Percentiles rank a stretch among this genome's conserved stretches.
phyloP scores from a whole-genome alignment of 805 yeast species.

The Candida maesae region DNA sequence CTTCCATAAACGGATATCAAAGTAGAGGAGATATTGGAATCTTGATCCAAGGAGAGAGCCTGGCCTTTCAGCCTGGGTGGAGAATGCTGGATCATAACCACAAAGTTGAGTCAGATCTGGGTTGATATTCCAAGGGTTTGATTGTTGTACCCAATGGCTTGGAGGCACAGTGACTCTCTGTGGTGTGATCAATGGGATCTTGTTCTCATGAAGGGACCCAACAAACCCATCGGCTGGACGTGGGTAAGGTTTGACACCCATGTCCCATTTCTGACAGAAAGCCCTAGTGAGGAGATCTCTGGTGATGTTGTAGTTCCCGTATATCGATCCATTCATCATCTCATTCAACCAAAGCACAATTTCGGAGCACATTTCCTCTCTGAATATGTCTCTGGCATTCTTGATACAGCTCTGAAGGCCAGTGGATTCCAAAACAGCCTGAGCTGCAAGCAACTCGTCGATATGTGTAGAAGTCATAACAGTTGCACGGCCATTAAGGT shows the following conservation, averaged over 20 bases:
- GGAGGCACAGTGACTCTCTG: conserved; percentile 2
- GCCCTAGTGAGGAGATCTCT: conserved; percentile 53
- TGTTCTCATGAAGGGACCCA: conserved; percentile 14
- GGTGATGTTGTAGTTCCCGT: conserved; percentile 42
- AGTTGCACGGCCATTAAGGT: conserved; percentile 62
- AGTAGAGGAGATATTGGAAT: conserved; percentile 41
- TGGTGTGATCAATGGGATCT: conserved; percentile 13
- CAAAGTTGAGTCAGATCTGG: conserved; percentile 41
- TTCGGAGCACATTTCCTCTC: conserved; percentile 79
- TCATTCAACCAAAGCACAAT: conserved; percentile 64
- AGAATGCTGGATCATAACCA: conserved; percentile 32
- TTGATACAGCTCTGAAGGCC: conserved; percentile 67
- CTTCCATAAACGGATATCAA: conserved; percentile 74
- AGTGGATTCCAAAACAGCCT: conserved; percentile 53
- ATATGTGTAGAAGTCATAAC: conserved; percentile 57
- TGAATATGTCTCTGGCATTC: conserved; percentile 61
- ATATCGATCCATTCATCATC: conserved; percentile 50
- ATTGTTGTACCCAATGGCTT: conserved; percentile 37
- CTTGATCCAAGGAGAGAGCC: conserved; percentile 35
- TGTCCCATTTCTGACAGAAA: conserved; percentile 58
- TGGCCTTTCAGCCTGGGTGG: conserved; percentile 3
- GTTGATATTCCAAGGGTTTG: conserved; percentile 46
- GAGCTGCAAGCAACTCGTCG: conserved; percentile 46
- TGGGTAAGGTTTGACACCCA: conserved; percentile 38
- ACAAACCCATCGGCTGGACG: conserved; percentile 1